Percentiles rank a stretch among this genome's conserved stretches.
phyloP scores from a whole-genome alignment of 768 basidiomycete species.

The Suillus subalutaceus region DNA sequence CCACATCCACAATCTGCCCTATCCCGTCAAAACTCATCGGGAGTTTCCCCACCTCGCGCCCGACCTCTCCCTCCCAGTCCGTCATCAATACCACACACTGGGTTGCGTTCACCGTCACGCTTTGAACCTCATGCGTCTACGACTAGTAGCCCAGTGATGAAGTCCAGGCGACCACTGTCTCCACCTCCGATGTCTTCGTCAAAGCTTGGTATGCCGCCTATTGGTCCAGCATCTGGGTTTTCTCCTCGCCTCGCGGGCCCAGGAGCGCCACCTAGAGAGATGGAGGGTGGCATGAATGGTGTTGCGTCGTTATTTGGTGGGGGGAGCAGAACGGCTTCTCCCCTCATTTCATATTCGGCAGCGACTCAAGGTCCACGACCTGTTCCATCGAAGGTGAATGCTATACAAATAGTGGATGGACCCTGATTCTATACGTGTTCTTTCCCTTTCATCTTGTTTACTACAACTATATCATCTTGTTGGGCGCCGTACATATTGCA shows the following conservation, averaged over 20 bases:
- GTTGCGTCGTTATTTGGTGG: constrained; percentile 5
- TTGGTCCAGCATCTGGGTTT: constrained; percentile 19
- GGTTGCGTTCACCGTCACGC: constrained; percentile 7
- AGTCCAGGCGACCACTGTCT: constrained; percentile 17
- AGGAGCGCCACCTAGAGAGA: constrained; percentile 26
- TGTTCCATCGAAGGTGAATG: constrained; percentile 5
- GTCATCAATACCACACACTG: constrained; percentile 10
- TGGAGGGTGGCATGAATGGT: constrained; percentile 3
- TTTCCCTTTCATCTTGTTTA: background rate
- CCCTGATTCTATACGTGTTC: background rate
- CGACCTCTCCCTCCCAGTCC: constrained; percentile 30
- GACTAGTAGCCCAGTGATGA: constrained; percentile 2
- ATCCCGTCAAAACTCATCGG: constrained; percentile 16
- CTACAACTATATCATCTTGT: constrained; percentile 4
- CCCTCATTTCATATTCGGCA: constrained; percentile 4
- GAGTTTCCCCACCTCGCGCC: constrained; percentile 41
- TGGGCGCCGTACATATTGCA: background rate
- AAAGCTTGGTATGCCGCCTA: constrained; percentile 29
- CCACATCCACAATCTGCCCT: constrained; percentile 8
- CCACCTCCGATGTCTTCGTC: constrained; percentile 24
- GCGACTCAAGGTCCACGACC: constrained; percentile 6
- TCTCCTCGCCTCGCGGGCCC: constrained; percentile 35
- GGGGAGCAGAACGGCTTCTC: constrained; percentile 3
- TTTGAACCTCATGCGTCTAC: constrained; percentile 6
- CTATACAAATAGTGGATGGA: constrained; percentile 8